These are phyloP conservation scores for Gossypium sturtianum DNA, from an alignment of 345 rosid genomes.

Conservation along the genomic window DNA sequence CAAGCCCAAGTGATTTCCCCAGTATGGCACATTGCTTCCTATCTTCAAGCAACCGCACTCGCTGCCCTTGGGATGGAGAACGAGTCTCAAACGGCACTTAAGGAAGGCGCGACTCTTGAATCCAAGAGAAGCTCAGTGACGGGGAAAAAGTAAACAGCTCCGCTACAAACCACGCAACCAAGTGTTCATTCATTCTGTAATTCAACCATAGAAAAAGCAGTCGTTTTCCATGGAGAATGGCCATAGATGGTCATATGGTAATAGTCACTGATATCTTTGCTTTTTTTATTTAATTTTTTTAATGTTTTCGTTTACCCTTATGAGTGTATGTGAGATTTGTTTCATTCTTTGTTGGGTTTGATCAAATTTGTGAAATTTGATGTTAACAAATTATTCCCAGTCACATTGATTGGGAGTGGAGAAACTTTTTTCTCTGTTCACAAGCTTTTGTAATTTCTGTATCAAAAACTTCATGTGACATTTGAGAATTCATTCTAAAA, in stretches of 20 bases:
- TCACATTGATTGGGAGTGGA: conserved; percentile 3
- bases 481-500: neutral
- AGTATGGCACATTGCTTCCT: conserved; percentile 69
- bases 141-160: conserved; percentile 20
- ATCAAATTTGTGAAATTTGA: conserved; percentile 19
- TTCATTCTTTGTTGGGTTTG: conserved; percentile 30
- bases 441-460: too few species aligned
- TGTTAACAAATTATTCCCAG: neutral
- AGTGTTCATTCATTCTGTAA: conserved; percentile 2
- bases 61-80: conserved; percentile 55
- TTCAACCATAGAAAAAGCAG: conserved; percentile 7
- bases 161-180: neutral
- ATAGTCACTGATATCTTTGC: neutral
- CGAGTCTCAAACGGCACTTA: conserved; percentile 61
- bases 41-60: conserved; percentile 71
- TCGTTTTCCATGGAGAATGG: conserved; percentile 8
- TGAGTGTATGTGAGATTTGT: conserved; percentile 13
- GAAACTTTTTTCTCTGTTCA: neutral
- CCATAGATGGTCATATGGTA: neutral
- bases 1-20: conserved; percentile 75
- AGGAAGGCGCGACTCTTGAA: conserved; percentile 68
- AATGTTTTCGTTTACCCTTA: neutral
- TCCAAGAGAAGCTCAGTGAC: conserved; percentile 32
- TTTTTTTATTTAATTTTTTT: neutral
- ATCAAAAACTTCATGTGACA: neutral